phyloP scores from a whole-genome alignment of 2,329 filamentous ascomycete genomes.

The Fusarium devonianum region DNA sequence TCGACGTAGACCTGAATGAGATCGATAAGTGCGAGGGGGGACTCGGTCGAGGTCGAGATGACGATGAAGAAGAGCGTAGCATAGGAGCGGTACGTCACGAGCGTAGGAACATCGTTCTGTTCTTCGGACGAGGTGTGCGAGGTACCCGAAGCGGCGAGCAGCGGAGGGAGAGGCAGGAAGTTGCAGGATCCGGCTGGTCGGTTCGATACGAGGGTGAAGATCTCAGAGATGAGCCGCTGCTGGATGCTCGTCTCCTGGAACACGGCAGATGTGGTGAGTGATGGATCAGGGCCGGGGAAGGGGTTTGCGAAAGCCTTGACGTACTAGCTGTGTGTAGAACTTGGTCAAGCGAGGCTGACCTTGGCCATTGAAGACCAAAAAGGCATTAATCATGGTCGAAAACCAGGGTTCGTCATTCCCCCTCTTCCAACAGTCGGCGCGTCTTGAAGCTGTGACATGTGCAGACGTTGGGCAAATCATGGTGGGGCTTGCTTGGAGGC shows the following conservation, averaged over 20 bases:
- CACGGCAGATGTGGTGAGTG: slow-evolving; percentile 8
- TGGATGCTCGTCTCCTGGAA: slow-evolving; percentile 92
- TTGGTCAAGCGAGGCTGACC: slow-evolving; percentile 96
- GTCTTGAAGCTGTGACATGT: slow-evolving; percentile 4
- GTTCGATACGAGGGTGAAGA: slow-evolving; percentile 94
- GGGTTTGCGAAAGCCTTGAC: slow-evolving; percentile 2
- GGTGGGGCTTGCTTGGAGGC: slow-evolving; percentile 32
- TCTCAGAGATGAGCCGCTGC: slow-evolving; percentile 95
- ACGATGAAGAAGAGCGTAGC: slow-evolving; percentile 98
- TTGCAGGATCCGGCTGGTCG: slow-evolving; percentile 93
- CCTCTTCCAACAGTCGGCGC: slow-evolving; percentile 1
- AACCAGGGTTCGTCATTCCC: slow-evolving; percentile 31
- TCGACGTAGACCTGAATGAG: slow-evolving; percentile 99
- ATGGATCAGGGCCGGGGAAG: not conserved
- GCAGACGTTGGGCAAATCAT: slow-evolving; percentile 18
- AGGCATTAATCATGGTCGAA: slow-evolving; percentile 90
- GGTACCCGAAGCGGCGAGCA: slow-evolving; percentile 69
- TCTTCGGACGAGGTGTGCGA: slow-evolving; percentile 70
- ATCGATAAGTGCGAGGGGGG: slow-evolving; percentile 92
- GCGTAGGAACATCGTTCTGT: slow-evolving; percentile 87
- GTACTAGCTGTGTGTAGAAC: slow-evolving; percentile 95
- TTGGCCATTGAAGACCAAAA: slow-evolving; percentile 98
- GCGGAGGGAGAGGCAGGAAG: slow-evolving; percentile 82
- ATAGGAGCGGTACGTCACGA: slow-evolving; percentile 98
- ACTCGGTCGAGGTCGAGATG: slow-evolving; percentile 96